Conservation (phyloP, 2,329 filamentous ascomycete genomes). For the Aspergillus ruber region DNA sequence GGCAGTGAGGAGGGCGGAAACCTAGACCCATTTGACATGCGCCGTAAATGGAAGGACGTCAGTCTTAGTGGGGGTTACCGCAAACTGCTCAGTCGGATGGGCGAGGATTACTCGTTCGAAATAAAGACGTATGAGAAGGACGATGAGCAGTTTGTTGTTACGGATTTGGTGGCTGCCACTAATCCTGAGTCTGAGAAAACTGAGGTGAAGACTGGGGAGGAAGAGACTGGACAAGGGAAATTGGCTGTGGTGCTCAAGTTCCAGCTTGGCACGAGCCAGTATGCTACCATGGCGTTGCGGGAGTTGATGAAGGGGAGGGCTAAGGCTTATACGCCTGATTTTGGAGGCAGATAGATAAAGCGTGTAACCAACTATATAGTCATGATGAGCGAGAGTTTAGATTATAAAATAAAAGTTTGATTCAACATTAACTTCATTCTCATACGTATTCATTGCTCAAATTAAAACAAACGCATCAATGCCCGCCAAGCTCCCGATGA, state of each 20-base stretch:
- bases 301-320: constrained; percentile 69
- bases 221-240: constrained; percentile 34
- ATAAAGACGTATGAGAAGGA: constrained; percentile 60
- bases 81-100: constrained; percentile 70
- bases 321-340: constrained; percentile 58
- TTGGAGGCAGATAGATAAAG: constrained; percentile 39
- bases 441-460: too few relatives aligned
- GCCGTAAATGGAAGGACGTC: constrained; percentile 75
- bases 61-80: constrained; percentile 85
- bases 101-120: constrained; percentile 57
- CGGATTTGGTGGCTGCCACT: constrained; percentile 68
- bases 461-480: background rate
- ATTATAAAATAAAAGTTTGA: background rate
- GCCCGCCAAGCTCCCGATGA: background rate
- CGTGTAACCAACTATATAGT: constrained; percentile 7
- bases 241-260: constrained; percentile 66
- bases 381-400: background rate
- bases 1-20: constrained; percentile 65
- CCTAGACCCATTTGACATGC: constrained; percentile 81
- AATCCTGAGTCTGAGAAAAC: constrained; percentile 25
- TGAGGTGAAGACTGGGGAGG: background rate
- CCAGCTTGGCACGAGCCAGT: constrained; percentile 71
- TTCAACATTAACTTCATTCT: background rate
- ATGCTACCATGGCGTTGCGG: constrained; percentile 75
- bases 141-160: constrained; percentile 79